Evolutionary conservation across 257 asterid species (phyloP).

Genomic region (Solanum paucissectum): DNA sequence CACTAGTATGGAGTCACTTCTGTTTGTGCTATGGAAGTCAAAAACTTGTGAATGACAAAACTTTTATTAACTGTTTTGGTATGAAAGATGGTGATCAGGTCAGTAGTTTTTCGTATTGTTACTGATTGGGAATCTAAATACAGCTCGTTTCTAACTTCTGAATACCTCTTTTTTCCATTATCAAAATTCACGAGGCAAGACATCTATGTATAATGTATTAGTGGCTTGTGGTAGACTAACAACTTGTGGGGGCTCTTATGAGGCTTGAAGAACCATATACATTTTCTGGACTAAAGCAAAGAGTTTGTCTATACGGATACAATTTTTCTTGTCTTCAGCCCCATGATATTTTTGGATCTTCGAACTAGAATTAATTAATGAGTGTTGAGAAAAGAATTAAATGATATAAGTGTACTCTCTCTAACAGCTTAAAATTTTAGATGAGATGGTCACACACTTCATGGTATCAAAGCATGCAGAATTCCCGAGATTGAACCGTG

Average conservation of each 20-base stretch:
- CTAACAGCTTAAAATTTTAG: too few relatives aligned
- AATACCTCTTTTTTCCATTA: neutral
- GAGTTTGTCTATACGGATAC: neutral
- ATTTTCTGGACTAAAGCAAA: neutral
- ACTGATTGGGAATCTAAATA: neutral
- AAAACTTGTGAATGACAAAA: conserved; percentile 29
- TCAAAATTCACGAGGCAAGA: neutral
- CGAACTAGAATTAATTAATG: neutral
- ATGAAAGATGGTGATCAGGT: conserved; percentile 62
- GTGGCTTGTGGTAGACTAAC: neutral
- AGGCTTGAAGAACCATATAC: neutral
- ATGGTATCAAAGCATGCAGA: too few relatives aligned
- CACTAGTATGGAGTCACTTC: conserved; percentile 61
- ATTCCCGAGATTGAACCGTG: too few relatives aligned
- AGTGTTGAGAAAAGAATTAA: too few relatives aligned
- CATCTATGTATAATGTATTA: neutral
- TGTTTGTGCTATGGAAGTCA: conserved; percentile 36
- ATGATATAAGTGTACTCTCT: too few relatives aligned
- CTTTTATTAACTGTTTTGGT: conserved; percentile 29
- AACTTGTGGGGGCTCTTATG: too few relatives aligned
- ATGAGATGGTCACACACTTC: too few relatives aligned
- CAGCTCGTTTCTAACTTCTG: neutral
- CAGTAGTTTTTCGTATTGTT: neutral
- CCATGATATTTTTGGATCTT: neutral
- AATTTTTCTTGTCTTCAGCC: neutral